Conservation (phyloP, 495 filamentous ascomycete species). For the Aspergillus panamensis region DNA sequence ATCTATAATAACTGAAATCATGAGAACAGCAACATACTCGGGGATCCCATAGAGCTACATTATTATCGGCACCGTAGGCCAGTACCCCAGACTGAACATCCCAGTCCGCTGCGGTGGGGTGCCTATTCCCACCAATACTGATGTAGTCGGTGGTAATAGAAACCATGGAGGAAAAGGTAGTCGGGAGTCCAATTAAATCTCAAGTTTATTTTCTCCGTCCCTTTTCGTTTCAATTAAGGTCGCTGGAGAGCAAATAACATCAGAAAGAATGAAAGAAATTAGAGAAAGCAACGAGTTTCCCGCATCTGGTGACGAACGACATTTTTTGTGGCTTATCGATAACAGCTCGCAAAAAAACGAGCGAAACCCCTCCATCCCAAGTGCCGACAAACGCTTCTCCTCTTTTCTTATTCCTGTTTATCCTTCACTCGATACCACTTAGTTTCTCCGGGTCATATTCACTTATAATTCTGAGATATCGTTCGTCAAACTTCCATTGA, state of each 20-base stretch:
- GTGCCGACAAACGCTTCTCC: neutral
- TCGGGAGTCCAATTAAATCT: neutral
- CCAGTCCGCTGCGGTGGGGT: slow-evolving; percentile 91
- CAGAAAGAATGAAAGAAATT: neutral
- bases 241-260: no score
- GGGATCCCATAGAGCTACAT: slow-evolving; percentile 86
- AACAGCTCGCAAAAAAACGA: slow-evolving; percentile 30
- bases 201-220: neutral
- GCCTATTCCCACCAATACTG: slow-evolving; percentile 83
- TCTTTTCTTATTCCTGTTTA: neutral
- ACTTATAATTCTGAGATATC: neutral
- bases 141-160: slow-evolving; percentile 58
- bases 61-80: slow-evolving; percentile 85
- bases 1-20: slow-evolving; percentile 1
- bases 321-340: slow-evolving; percentile 47
- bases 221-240: neutral
- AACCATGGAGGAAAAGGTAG: slow-evolving; percentile 35
- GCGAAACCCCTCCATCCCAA: slow-evolving; percentile 6
- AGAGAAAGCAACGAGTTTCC: neutral
- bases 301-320: slow-evolving; percentile 12
- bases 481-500: neutral
- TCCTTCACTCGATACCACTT: neutral
- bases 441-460: neutral
- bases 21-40: slow-evolving; percentile 51
- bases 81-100: slow-evolving; percentile 64